phyloP scores from a whole-genome alignment of 202 grass and related monocot genomes.

The Eragrostis tef region DNA sequence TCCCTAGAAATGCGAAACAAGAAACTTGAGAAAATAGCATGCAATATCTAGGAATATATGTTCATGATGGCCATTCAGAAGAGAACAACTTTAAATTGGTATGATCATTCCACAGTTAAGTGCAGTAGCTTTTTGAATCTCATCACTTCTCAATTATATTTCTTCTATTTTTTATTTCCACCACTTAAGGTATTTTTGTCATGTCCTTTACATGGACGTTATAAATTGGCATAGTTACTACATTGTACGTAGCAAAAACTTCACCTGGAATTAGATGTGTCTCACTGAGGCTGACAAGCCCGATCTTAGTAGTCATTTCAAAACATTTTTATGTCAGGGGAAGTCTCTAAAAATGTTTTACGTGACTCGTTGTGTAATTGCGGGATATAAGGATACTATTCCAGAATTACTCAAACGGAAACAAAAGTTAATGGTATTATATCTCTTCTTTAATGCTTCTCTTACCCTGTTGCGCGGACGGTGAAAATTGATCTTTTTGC shows the following conservation, averaged over 20 bases:
- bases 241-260: not conserved
- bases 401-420: not conserved
- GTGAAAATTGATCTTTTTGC: conserved; percentile 99
- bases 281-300: not conserved
- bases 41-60: not conserved
- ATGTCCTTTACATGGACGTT: not conserved
- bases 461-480: conserved; percentile 80
- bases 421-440: not conserved
- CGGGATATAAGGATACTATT: conserved; percentile 1
- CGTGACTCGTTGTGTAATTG: not conserved
- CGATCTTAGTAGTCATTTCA: not conserved
- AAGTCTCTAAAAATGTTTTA: not conserved
- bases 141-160: not conserved
- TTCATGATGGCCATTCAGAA: not conserved
- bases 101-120: not conserved
- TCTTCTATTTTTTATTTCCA: not conserved
- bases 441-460: conserved; percentile 13
- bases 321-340: not conserved
- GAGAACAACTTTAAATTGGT: not conserved
- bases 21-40: conserved; percentile 31
- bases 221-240: not conserved
- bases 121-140: not conserved
- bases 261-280: not conserved
- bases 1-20: conserved; percentile 59
- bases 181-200: not conserved